Evolutionary conservation across 176 grass and related monocot genomes (phyloP), one percentile per base, ranked within the genome.

Genomic region (Cenchrus purpureus): DNA sequence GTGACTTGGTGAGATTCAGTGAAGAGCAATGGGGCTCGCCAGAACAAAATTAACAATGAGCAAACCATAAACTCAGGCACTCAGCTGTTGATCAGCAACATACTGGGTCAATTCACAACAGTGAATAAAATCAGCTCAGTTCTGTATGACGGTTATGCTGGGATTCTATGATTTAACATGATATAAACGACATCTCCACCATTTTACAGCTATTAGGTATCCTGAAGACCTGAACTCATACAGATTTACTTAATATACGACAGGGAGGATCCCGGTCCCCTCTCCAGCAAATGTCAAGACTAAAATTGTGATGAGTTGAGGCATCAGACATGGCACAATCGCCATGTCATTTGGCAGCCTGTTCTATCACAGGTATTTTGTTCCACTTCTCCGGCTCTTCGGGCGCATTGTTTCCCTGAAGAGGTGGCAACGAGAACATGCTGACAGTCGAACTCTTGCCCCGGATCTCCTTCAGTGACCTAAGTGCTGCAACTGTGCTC

Each of bases 371-470:
- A 68, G 90, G 77, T 79, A 94, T 85, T 20, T 82, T 86, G 37
- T 81, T 90, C 86, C 95, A 97, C 78, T 74, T 76, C 46, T 87
- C 89, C 53, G 68, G 89, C 22, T 91, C 86, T 65, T 90, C 93
- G 2, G 88, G 84, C n/a, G 83, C 78, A 34, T 37, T 90, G 76
- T 67, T 89, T 37, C 82, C 83, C 85, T 95, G 93, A 77, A 98
- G 83, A 46, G 96, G 93, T 6, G 96, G 93, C 65, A 98, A 76
- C 0, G 93, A 98, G 84, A 95, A 98, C 46, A 92, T 84, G 37
- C 96, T 98, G 32, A 98, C 91, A 7, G 91, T 98, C 0, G 96
- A 98, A 79, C 96, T 95, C 82, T 84, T 79, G 53, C 96, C 87
- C 53, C 93, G 82, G 69, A 98, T 98, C 80, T 95, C 93, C 73